Percentiles rank a stretch among this genome's conserved stretches.
Conservation (phyloP, 2,329 filamentous ascomycete species). For the Ascochyta lentis region DNA sequence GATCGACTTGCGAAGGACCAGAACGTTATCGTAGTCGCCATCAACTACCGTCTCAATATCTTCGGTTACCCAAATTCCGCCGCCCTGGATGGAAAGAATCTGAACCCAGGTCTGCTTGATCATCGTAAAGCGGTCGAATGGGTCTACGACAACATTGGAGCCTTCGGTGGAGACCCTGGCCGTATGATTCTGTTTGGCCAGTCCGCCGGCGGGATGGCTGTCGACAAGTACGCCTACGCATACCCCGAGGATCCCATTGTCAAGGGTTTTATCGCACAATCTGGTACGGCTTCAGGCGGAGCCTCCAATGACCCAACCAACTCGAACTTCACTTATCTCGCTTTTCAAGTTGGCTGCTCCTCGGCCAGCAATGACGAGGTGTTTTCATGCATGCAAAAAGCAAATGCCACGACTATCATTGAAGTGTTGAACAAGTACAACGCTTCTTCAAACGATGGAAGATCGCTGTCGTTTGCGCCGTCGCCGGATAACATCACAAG, state of each 20-base stretch:
- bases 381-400: conserved; percentile 47
- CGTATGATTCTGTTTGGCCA: conserved; percentile 49
- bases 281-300: conserved; percentile 22
- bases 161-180: conserved; percentile 40
- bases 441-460: conserved; percentile 26
- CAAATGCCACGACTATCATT: conserved; percentile 40
- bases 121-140: conserved; percentile 48
- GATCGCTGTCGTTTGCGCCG: conserved; percentile 34
- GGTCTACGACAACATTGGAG: conserved; percentile 47
- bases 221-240: conserved; percentile 58
- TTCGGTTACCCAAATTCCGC: conserved; percentile 39
- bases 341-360: conserved; percentile 29
- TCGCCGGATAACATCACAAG: conserved; percentile 29
- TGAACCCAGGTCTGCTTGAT: conserved; percentile 46
- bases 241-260: conserved; percentile 57
- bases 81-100: conserved; percentile 35
- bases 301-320: conserved; percentile 16
- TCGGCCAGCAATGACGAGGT: conserved; percentile 24
- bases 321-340: conserved; percentile 35
- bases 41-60: too few species aligned
- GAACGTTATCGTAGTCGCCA: conserved; percentile 51
- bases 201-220: conserved; percentile 45
- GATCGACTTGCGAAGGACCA: conserved; percentile 52
- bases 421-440: conserved; percentile 38
- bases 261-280: conserved; percentile 52